Base-by-base conservation (phyloP, 192 early-diverging fungal species). In the Chytriomyces hyalinus region DNA sequence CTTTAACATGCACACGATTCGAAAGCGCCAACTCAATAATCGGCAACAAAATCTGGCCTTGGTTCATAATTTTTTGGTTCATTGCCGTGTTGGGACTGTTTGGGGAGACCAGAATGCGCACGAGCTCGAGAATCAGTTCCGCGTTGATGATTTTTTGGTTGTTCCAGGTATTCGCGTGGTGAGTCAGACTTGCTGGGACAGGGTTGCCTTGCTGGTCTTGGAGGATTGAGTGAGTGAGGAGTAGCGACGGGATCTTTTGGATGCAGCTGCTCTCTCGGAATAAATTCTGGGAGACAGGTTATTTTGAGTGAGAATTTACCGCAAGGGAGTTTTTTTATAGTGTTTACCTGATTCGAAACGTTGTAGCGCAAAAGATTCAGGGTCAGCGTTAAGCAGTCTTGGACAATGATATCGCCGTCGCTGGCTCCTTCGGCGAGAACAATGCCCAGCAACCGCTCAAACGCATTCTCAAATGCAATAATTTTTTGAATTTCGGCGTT, bases 401-500 rank as follows among this genome's bases (percentile, higher is more conserved):
- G 95, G 17, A 98, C 96, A 81, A 98, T 94, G 68, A 97, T 97
- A 17, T 95, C 96, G 51, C 94, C 94, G 22, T 93, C 92, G 28
- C 94, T 92, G 7, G 93, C 95, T 47, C 94, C 96, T 77, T 98
- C 96, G 46, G 95, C 94, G 64, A 91, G 79, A 71, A 98, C 93
- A 63, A 98, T 94, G 3, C 85, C 86, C 65, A 99, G 83, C 24
- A 99, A 83, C 8, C 92, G 87, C 69, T 99, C 98, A 84, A 99
- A 99, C 5, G 96, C 95, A 75, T 94, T 97, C 71, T 98, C 94
- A 84, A 99, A 99, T 13, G 98, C 97, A 62, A 99, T 94, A 74
- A 99, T 95, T 87, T 99, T 98, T 85, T 99, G 98, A 28, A 99
- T 93, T 68, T 98, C 97, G 9, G 95, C 93, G 82, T 97, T 97